These are phyloP conservation scores for Thelephora ganbajun DNA, from an alignment of 768 basidiomycete species.

Conservation along the genomic window DNA sequence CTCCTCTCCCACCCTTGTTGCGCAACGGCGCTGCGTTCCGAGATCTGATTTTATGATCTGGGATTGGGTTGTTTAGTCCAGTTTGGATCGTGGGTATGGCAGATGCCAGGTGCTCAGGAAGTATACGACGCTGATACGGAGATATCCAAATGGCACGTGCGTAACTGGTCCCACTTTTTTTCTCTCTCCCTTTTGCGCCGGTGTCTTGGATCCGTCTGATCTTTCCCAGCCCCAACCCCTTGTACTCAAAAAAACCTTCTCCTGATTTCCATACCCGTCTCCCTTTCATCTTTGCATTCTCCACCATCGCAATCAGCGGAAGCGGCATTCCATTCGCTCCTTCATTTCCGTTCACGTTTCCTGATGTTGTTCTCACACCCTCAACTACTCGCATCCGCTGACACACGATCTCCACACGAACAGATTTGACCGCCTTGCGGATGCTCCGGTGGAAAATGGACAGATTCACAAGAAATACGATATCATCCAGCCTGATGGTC, in stretches of 20 bases:
- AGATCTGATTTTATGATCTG: neutral
- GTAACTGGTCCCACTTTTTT: constrained; percentile 20
- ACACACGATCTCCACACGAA: neutral
- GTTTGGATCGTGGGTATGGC: constrained; percentile 93
- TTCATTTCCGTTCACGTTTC: neutral
- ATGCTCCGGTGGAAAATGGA: constrained; percentile 76
- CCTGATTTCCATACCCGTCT: too few relatives aligned
- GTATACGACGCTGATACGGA: constrained; percentile 84
- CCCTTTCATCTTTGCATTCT: too few relatives aligned
- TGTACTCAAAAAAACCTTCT: too few relatives aligned
- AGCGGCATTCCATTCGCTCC: neutral
- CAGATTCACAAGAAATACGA: constrained; percentile 73
- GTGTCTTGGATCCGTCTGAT: neutral
- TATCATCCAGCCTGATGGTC: constrained; percentile 84
- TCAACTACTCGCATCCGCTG: neutral
- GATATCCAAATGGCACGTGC: constrained; percentile 94
- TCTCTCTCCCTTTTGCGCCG: too few relatives aligned
- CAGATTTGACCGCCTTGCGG: constrained; percentile 88
- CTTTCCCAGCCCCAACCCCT: neutral
- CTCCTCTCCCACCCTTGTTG: constrained; percentile 1
- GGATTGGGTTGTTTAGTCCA: constrained; percentile 41
- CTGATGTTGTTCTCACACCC: constrained; percentile 1
- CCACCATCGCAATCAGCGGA: too few relatives aligned
- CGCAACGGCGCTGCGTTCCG: neutral
- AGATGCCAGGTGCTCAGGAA: constrained; percentile 96